Evolutionary conservation across 805 yeast genomes (phyloP).

Genomic region (Candida loeiensis): DNA sequence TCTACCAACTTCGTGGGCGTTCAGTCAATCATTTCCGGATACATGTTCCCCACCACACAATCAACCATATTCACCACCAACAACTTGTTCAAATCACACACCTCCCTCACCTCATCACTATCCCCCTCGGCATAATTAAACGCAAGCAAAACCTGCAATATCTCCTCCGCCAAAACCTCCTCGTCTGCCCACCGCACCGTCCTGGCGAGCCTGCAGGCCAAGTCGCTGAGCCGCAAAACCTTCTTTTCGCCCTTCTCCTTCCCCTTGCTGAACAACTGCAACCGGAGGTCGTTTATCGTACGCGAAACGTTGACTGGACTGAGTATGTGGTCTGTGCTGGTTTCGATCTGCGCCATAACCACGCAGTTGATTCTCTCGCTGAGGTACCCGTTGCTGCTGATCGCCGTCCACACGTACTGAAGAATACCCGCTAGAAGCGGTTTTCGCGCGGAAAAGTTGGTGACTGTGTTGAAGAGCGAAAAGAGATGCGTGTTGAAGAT

Average conservation of each 20-base stretch:
- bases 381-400: constrained; percentile 1
- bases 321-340: background rate
- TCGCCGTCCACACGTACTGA: constrained; percentile 4
- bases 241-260: background rate
- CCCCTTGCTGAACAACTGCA: constrained; percentile 13
- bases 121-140: constrained; percentile 7
- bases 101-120: constrained; percentile 11
- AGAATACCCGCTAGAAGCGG: constrained; percentile 16
- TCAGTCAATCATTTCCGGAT: constrained; percentile 32
- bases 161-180: background rate
- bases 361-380: constrained; percentile 10
- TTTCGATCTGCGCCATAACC: constrained; percentile 5
- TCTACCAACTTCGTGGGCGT: no score
- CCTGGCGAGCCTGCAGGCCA: background rate
- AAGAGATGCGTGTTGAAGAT: constrained; percentile 17
- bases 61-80: constrained; percentile 42
- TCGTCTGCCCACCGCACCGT: constrained; percentile 2
- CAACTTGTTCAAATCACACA: constrained; percentile 37
- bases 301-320: constrained; percentile 12
- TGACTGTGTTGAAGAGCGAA: constrained; percentile 17
- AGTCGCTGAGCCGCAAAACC: background rate
- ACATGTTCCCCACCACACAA: constrained; percentile 33
- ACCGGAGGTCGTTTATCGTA: constrained; percentile 14
- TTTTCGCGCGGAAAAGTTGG: constrained; percentile 16
- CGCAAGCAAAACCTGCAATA: constrained; percentile 5